A percentile compares a stretch with the other conserved stretches of the same genome.
Evolutionary conservation across 2,329 filamentous ascomycete genomes (phyloP).

Genomic region (Alternaria postmessia): DNA sequence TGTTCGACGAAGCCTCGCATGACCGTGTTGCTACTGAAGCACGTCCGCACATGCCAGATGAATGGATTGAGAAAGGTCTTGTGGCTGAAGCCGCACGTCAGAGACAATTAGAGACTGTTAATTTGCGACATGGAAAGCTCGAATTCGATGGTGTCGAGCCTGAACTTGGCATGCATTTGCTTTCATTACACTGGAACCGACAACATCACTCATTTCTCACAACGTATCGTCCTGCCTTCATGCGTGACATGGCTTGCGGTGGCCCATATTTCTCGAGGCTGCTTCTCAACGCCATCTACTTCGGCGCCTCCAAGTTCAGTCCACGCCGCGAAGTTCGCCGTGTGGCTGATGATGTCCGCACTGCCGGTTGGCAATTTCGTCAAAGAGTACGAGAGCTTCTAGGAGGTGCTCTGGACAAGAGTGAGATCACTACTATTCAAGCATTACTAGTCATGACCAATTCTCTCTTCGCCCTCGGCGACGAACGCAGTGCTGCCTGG

Average conservation of each 20-base stretch:
- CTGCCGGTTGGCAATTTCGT: constrained; percentile 59
- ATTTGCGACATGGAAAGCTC: constrained; percentile 56
- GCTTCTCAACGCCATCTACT: too few relatives aligned
- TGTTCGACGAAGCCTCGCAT: constrained; percentile 55
- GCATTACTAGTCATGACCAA: constrained; percentile 62
- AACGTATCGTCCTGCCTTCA: constrained; percentile 60
- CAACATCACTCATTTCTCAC: constrained; percentile 60
- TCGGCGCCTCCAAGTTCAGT: too few relatives aligned
- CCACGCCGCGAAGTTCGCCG: too few relatives aligned
- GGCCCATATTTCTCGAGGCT: too few relatives aligned
- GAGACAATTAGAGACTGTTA: constrained; percentile 60
- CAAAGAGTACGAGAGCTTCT: constrained; percentile 59
- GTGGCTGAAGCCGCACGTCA: constrained; percentile 60
- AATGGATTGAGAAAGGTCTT: constrained; percentile 57
- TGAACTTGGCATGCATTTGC: constrained; percentile 61
- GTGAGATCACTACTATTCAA: constrained; percentile 64
- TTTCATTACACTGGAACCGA: constrained; percentile 63
- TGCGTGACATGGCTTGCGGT: constrained; percentile 25
- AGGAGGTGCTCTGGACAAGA: constrained; percentile 56
- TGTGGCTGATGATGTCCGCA: constrained; percentile 54
- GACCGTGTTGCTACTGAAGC: constrained; percentile 26
- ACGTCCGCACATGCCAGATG: constrained; percentile 38
- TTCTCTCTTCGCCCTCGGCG: constrained; percentile 60
- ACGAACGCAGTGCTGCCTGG: constrained; percentile 64
- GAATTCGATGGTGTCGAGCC: constrained; percentile 66